Conservation (phyloP, 371 early-diverging fungal genomes). For the Mortierella sp. region DNA sequence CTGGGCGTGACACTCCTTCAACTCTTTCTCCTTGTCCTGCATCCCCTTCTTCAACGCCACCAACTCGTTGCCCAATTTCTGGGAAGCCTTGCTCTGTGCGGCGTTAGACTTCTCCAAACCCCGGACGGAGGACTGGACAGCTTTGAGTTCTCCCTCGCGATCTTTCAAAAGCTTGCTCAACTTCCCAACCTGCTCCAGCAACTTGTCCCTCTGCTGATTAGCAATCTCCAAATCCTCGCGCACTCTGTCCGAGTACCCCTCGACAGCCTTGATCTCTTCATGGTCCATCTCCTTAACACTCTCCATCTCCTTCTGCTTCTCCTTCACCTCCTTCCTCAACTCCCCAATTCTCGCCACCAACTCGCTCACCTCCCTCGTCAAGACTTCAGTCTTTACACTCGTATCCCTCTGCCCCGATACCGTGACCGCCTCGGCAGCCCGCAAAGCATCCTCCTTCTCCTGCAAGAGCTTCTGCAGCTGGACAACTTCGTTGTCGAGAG, state of each 20-base stretch:
- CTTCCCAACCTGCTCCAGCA: background rate
- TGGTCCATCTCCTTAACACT: background rate
- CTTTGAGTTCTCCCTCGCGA: background rate
- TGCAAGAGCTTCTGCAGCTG: constrained; percentile 20
- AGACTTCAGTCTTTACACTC: background rate
- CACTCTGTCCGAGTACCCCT: constrained; percentile 3
- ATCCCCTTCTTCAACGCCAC: constrained; percentile 5
- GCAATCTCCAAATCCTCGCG: constrained; percentile 1
- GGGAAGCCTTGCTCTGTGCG: background rate
- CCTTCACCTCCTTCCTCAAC: background rate
- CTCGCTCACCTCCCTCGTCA: constrained; percentile 13
- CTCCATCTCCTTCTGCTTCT: background rate
- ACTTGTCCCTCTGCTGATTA: background rate
- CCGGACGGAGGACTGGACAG: background rate
- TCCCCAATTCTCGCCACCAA: constrained; percentile 6
- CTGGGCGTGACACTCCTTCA: background rate
- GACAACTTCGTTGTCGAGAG: constrained; percentile 16
- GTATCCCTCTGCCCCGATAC: background rate
- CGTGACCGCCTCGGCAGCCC: constrained; percentile 1
- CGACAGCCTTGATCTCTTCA: background rate
- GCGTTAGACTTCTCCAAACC: constrained; percentile 11
- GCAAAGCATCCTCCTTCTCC: constrained; percentile 18
- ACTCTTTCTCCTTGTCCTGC: constrained; percentile 9
- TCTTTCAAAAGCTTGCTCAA: background rate
- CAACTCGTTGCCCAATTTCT: constrained; percentile 7